Evolutionary conservation across 1,284 basidiomycete species (phyloP), one percentile per base, ranked within the genome.

Genomic region (Malassezia furfur): DNA sequence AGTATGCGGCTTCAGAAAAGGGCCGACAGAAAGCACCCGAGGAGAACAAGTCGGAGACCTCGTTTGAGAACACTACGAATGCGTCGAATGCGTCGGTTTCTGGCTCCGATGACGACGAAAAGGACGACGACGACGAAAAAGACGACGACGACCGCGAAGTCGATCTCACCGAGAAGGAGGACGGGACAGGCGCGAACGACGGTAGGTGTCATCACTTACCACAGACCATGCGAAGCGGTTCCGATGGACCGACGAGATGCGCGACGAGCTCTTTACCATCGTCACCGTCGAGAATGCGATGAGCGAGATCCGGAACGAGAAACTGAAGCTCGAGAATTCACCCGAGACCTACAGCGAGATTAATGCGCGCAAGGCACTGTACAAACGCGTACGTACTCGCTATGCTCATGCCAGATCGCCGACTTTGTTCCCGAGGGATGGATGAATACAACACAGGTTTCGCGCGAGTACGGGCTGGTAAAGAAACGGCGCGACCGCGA

Each of bases 231-330:
- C 44, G 17, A 69, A 66, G 59, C 62, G 65, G 12, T 74, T 68
- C 67, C 55, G 52, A 22, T 74, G 69, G 68, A 54, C 47, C 15
- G 71, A 74, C 48, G 67, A 65, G 48, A 66, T 69, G 65, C 63
- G 69, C 21, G 69, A 71, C 34, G 57, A 66, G 51, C 55, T 74
- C 30, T 69, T 66, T 32, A 58, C 64, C 15, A 59, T 68, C 43
- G 64, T 74, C 45, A 67, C 64, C 3, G 64, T 72, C 48, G 69
- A 70, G 36, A 69, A 72, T 52, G 70, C 67, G 22, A 68, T 71
- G 62, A 67, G 63, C 45, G 70, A 74, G 52, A 54, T 74, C 10
- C 49, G 55, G 8, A 69, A 67, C 51, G 71, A 74, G 45, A 74
- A 74, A 57, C 44, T 62, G 51, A 63, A 62, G 57, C 61, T 70